Percentiles rank a stretch among this genome's conserved stretches.
These are phyloP conservation scores for Hippophae tibetana DNA, from an alignment of 306 rosid species.

Conservation along the genomic window DNA sequence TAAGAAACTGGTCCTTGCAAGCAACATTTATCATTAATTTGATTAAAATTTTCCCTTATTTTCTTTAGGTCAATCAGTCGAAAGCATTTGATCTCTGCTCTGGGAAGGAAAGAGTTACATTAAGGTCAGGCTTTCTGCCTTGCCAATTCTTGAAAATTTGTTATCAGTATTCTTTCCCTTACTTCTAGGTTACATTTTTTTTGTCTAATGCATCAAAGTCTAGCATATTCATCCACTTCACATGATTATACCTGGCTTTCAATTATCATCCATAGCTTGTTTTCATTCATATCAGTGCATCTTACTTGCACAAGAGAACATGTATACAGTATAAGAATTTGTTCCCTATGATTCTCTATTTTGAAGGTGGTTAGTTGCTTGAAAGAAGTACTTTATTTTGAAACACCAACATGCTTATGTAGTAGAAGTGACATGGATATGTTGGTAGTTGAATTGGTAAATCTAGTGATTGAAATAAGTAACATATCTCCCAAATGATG, in stretches of 20 bases:
- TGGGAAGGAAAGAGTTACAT: conserved; percentile 41
- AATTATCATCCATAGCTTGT: too few relatives aligned
- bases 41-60: conserved; percentile 15
- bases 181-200: conserved; percentile 8
- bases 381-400: too few relatives aligned
- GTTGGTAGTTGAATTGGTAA: too few relatives aligned
- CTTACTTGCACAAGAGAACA: neutral
- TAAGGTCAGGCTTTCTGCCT: conserved; percentile 44
- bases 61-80: conserved; percentile 53
- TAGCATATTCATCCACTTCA: neutral
- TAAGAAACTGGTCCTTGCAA: conserved; percentile 12
- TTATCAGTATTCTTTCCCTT: conserved; percentile 1
- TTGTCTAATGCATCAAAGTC: neutral
- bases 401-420: too few relatives aligned
- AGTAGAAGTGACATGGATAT: too few relatives aligned
- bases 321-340: neutral
- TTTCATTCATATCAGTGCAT: too few relatives aligned
- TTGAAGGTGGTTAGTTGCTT: too few relatives aligned
- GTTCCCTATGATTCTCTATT: too few relatives aligned
- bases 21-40: conserved; percentile 4
- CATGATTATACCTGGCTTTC: neutral
- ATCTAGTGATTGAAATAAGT: too few relatives aligned
- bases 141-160: conserved; percentile 23
- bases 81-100: conserved; percentile 35
- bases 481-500: too few relatives aligned